Evolutionary conservation across 495 filamentous ascomycete genomes (phyloP), one percentile per base, ranked within the genome.

Genomic region (Xylona heveae): DNA sequence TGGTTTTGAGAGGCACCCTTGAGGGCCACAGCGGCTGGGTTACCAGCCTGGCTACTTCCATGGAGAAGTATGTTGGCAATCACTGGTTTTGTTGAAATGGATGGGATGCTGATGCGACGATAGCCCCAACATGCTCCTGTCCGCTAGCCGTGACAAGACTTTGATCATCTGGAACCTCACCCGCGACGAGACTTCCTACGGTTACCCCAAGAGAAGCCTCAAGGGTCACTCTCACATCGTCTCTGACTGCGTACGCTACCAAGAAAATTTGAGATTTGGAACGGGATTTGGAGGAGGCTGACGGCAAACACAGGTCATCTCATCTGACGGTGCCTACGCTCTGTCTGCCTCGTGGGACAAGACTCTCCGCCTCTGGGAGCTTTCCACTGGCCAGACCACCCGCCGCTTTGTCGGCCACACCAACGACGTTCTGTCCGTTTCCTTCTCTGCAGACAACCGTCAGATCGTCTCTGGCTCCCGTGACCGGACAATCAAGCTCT

Each of bases 111-210:
- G 37, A 45, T 42, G 40, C 44, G 45, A 46, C 51, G 58, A 49
- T 55, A 84, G 78, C 77, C 90, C 90, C 50, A 94, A 99, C 71
- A 99, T 99, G 90, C 83, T 99, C 52, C 77, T 99, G 43, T 99
- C 88, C 38, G 83, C 69, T 47, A 78, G 70, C 59, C 81, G 88
- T 58, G 88, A 99, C 72, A 92, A 95, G 73, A 80, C 79, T 47
- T 66, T 99, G 54, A 99, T 99, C 65, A 85, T 99, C 72, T 99
- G 88, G 88, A 91, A 92, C 75, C 74, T 99, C 46, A 95, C 88
- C 59, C 85, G 88, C 59, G 88, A 99, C 58, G 88, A 95, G 61
- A 71, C 75, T 56, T 70, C 74, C 48, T 95, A 93, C 65, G 88
- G 88, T 47, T 91, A 92, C 72, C 88, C 88, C 51, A 95, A 95